Evolutionary conservation across 2,329 filamentous ascomycete genomes (phyloP), one percentile per base, ranked within the genome.

Genomic region (Macroventuria anomochaeta): DNA sequence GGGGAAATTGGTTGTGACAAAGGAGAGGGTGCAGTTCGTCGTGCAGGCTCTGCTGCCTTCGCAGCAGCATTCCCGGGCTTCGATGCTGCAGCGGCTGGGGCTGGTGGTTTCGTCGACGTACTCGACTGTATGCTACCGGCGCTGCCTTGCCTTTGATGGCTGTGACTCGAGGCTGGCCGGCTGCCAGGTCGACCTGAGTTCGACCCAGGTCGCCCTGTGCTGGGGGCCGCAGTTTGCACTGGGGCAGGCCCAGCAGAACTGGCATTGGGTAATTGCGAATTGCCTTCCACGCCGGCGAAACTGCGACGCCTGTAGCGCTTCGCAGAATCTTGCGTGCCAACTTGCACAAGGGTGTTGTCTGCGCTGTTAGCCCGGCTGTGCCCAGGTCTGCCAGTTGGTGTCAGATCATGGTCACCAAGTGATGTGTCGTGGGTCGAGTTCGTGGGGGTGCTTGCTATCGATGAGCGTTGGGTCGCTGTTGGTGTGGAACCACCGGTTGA

Each of bases 291-390:
- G 51, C 85, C 88, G 61, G 90, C 90, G 77, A 96, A 84, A 76
- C 92, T 97, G 62, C 92, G 86, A 69, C 92, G 86, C 64, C 92
- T 84, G 75, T 92, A 89, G 69, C 90, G 84, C 75, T 89, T 91
- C 8, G 87, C 84, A 29, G 88, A 82, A 23, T 93, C 91, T 15
- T 84, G 75, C n/a, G 77, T 72, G 21, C 80, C 73, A 49, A 81
- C 79, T 52, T 80, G 85, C 65, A 81, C 79, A 55, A 91, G 69
- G 70, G 87, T 85, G 64, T 95, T 90, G 73, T 96, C 91, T 40
- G 83, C 82, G 63, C 85, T 88, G 11, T 73, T 85, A 73, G 71
- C 83, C 75, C 78, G 83, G 78, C 66, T 81, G 80, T 73, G 87
- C 72, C 71, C 82, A 65, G 70, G 77, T 76, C 66, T 65, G 13